phyloP scores from a whole-genome alignment of 2,329 filamentous ascomycete species.

The Pyrenophora graminea region DNA sequence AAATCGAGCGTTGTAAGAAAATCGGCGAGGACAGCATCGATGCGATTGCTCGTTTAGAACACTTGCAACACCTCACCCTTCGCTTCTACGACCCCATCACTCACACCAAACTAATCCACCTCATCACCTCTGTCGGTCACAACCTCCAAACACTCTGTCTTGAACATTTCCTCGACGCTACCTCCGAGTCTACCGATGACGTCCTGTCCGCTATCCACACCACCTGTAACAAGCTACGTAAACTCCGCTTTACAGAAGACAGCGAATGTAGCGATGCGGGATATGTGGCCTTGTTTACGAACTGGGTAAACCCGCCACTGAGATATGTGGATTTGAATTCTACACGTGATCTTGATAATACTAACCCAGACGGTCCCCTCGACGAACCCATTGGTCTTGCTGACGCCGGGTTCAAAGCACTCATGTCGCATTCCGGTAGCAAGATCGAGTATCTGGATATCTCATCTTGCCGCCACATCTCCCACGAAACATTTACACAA shows the following conservation, averaged over 20 bases:
- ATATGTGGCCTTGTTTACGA: constrained; percentile 72
- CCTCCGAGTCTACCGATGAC: constrained; percentile 58
- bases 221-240: constrained; percentile 68
- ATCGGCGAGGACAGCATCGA: constrained; percentile 68
- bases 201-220: constrained; percentile 73
- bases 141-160: constrained; percentile 78
- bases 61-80: constrained; percentile 76
- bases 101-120: constrained; percentile 61
- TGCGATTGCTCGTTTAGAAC: constrained; percentile 64
- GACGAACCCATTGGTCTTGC: constrained; percentile 70
- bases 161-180: constrained; percentile 66
- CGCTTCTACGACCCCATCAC: constrained; percentile 64
- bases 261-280: constrained; percentile 74
- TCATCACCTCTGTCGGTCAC: constrained; percentile 66
- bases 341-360: constrained; percentile 76
- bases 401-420: constrained; percentile 72
- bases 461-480: constrained; percentile 83
- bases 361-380: constrained; percentile 65
- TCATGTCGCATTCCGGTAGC: constrained; percentile 81
- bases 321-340: constrained; percentile 73
- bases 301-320: constrained; percentile 76
- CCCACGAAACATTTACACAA: constrained; percentile 70
- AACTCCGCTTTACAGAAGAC: constrained; percentile 82
- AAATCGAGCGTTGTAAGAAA: constrained; percentile 79
- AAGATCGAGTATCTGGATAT: constrained; percentile 71